Percentiles rank a stretch among this genome's conserved stretches.
These are phyloP conservation scores for Penicillium verhagenii DNA, from an alignment of 495 filamentous ascomycete genomes.

Conservation along the genomic window DNA sequence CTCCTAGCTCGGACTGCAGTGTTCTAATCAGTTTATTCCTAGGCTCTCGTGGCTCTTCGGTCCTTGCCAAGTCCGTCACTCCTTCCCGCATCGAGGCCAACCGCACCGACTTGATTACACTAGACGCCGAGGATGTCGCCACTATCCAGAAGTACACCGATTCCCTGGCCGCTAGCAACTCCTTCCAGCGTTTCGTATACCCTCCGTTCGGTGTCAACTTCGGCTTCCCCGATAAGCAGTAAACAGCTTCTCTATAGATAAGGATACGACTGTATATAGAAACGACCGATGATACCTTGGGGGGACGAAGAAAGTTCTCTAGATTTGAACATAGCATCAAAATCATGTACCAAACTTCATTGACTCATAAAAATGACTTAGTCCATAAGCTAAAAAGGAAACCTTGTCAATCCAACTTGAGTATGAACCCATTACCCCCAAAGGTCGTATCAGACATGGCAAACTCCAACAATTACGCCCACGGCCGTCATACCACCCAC, in stretches of 20 bases:
- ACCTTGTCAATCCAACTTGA: no score
- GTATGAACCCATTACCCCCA: no score
- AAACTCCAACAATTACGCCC: no score
- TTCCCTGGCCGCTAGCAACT: conserved; percentile 56
- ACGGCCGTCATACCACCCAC: no score
- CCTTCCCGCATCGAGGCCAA: conserved; percentile 74
- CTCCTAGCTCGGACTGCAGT: neutral
- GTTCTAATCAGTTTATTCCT: neutral
- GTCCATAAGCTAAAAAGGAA: no score
- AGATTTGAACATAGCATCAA: neutral
- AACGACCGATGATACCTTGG: conserved; percentile 3
- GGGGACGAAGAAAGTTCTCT: neutral
- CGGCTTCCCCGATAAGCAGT: conserved; percentile 72
- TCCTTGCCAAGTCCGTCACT: conserved; percentile 78
- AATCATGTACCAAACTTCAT: neutral
- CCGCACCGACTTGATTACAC: conserved; percentile 58
- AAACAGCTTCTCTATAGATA: conserved; percentile 4
- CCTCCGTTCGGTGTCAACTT: conserved; percentile 76
- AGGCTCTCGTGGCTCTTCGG: conserved; percentile 71
- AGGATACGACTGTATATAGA: conserved; percentile 1
- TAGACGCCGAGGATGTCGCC: conserved; percentile 65
- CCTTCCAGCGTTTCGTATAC: conserved; percentile 70
- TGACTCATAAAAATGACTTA: no score
- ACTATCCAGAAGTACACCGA: conserved; percentile 60
- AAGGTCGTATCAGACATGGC: no score